Evolutionary conservation across 1,139 yeast genomes (phyloP).

Genomic region (Taiozyma sp.): DNA sequence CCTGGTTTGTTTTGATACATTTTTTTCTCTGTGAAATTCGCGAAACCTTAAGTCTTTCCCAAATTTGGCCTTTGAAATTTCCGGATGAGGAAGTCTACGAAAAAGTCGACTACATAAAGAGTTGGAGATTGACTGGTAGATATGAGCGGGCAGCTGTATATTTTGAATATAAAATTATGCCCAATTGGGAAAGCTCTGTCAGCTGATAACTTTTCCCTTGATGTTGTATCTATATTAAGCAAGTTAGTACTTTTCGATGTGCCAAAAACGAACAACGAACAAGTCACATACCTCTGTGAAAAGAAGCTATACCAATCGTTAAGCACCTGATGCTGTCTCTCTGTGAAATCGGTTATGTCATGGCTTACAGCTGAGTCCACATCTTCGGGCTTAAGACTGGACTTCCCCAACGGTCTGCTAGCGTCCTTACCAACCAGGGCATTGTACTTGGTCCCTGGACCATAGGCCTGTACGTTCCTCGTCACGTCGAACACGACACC

Average conservation of each 20-base stretch:
- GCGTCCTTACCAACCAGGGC: conserved; percentile 76
- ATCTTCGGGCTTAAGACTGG: conserved; percentile 45
- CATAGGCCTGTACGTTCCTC: conserved; percentile 59
- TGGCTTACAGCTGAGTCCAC: conserved; percentile 34
- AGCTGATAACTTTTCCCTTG: conserved; percentile 26
- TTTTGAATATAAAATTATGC: not conserved
- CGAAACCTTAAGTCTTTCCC: not conserved
- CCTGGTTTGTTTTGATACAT: not conserved
- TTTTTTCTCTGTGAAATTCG: not conserved
- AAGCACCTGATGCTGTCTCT: conserved; percentile 43
- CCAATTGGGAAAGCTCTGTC: not conserved
- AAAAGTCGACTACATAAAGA: not conserved
- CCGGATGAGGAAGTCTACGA: not conserved
- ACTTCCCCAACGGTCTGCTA: conserved; percentile 62
- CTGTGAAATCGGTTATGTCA: conserved; percentile 46
- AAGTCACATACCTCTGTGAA: conserved; percentile 39
- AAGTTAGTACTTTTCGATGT: conserved; percentile 3
- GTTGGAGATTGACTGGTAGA: not conserved
- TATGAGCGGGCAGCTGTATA: not conserved
- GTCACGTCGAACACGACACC: conserved; percentile 80
- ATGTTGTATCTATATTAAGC: conserved; percentile 29
- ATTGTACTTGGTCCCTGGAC: conserved; percentile 72
- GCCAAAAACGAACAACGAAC: not conserved
- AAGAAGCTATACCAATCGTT: conserved; percentile 59
- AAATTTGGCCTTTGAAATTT: not conserved